A percentile compares a stretch with the other conserved stretches of the same genome.
These are phyloP conservation scores for Trichosporon coremiiforme DNA, from an alignment of 1,284 basidiomycete genomes.

Conservation along the genomic window DNA sequence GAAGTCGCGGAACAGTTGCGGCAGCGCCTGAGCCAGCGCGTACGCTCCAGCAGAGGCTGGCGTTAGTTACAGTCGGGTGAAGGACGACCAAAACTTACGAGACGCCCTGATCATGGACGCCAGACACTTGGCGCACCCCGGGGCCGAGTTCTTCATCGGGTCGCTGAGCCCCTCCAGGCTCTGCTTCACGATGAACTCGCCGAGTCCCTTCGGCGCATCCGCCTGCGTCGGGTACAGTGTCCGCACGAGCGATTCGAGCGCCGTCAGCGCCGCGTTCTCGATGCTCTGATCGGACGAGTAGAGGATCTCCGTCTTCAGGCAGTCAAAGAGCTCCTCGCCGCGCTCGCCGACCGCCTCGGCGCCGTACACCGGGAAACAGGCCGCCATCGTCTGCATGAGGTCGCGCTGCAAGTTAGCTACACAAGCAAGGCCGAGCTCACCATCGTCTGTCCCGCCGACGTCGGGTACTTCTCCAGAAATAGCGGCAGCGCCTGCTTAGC, in stretches of 20 bases:
- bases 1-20: slow-evolving; percentile 74
- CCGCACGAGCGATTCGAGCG: slow-evolving; percentile 69
- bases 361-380: slow-evolving; percentile 82
- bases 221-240: slow-evolving; percentile 65
- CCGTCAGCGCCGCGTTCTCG: slow-evolving; percentile 70
- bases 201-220: slow-evolving; percentile 61
- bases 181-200: slow-evolving; percentile 73
- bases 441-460: slow-evolving; percentile 81
- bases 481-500: slow-evolving; percentile 82
- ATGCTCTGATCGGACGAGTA: slow-evolving; percentile 78
- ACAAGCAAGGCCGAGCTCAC: slow-evolving; percentile 56
- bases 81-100: slow-evolving; percentile 60
- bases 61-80: background rate
- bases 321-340: slow-evolving; percentile 79
- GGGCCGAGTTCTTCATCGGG: slow-evolving; percentile 87
- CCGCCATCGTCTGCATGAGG: slow-evolving; percentile 71
- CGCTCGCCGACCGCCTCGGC: slow-evolving; percentile 63
- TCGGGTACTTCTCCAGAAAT: slow-evolving; percentile 88
- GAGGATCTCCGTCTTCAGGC: slow-evolving; percentile 88
- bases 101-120: slow-evolving; percentile 73
- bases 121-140: slow-evolving; percentile 77
- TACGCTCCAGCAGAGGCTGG: slow-evolving; percentile 71
- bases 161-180: slow-evolving; percentile 76
- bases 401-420: slow-evolving; percentile 64
- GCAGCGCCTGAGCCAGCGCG: slow-evolving; percentile 67